A percentile compares a stretch with the other conserved stretches of the same genome.
Conservation (phyloP, 352 stramenopile genomes). For the Nothophytophthora sp. region DNA sequence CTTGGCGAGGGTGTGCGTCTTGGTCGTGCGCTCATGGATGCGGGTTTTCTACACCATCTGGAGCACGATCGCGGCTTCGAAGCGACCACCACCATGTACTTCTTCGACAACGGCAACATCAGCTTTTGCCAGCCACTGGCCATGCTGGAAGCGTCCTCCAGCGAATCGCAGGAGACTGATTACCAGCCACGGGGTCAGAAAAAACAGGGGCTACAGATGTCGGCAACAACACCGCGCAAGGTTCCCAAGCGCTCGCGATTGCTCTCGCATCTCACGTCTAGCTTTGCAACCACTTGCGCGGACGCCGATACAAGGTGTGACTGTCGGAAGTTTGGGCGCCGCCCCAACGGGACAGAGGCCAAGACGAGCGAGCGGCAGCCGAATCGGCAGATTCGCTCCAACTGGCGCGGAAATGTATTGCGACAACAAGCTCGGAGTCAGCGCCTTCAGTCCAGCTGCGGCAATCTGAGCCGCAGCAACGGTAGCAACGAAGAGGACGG, state of each 20-base stretch:
- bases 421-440: no score
- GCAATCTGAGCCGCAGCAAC: conserved; percentile 4
- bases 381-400: no score
- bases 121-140: conserved; percentile 34
- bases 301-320: not conserved
- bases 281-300: conserved; percentile 8
- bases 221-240: conserved; percentile 8
- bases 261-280: conserved; percentile 15
- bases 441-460: no score
- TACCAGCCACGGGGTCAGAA: not conserved
- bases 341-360: conserved; percentile 11
- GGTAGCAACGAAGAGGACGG: conserved; percentile 12
- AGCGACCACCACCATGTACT: conserved; percentile 28
- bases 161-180: conserved; percentile 13
- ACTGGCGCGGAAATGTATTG: no score
- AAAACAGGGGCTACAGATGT: conserved; percentile 2
- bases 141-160: conserved; percentile 23
- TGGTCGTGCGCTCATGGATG: conserved; percentile 62
- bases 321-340: conserved; percentile 9
- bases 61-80: conserved; percentile 33
- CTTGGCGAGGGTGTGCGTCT: conserved; percentile 37
- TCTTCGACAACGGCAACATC: conserved; percentile 44
- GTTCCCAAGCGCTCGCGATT: conserved; percentile 13
- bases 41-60: conserved; percentile 47
- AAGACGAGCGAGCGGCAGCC: no score